Conservation (phyloP, 768 basidiomycete species). For the Paxillus ammoniavirescens region DNA sequence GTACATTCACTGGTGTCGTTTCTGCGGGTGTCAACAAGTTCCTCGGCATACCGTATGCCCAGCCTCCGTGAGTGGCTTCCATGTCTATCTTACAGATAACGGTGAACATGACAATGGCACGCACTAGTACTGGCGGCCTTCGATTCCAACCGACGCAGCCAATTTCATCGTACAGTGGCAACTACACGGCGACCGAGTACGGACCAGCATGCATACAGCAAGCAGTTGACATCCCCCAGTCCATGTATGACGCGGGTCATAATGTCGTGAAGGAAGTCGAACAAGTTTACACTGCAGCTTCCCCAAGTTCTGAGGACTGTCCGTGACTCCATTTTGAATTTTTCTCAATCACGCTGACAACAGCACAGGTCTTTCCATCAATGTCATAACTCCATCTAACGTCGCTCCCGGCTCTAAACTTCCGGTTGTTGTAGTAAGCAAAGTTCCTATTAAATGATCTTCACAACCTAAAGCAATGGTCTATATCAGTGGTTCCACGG, state of each 20-base stretch:
- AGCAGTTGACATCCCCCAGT: slow-evolving; percentile 32
- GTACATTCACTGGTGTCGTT: slow-evolving; percentile 42
- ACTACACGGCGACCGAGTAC: slow-evolving; percentile 35
- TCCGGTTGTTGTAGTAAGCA: slow-evolving; percentile 12
- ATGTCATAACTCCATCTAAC: slow-evolving; percentile 12
- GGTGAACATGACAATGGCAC: background rate
- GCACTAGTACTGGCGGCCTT: slow-evolving; percentile 34
- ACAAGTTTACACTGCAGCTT: slow-evolving; percentile 30
- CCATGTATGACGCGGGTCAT: slow-evolving; percentile 35
- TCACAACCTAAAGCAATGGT: background rate
- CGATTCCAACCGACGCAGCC: slow-evolving; percentile 45
- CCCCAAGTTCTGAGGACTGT: slow-evolving; percentile 45
- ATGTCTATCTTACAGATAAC: background rate
- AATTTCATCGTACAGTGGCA: slow-evolving; percentile 34
- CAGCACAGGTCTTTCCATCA: slow-evolving; percentile 18
- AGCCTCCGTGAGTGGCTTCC: slow-evolving; percentile 46
- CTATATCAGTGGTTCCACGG: slow-evolving; percentile 49
- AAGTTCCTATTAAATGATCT: background rate
- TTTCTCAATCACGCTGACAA: background rate
- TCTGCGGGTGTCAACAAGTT: slow-evolving; percentile 38
- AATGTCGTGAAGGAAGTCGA: slow-evolving; percentile 35
- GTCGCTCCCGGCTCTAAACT: slow-evolving; percentile 2
- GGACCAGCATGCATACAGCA: slow-evolving; percentile 52
- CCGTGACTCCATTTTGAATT: slow-evolving; percentile 6
- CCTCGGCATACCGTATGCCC: slow-evolving; percentile 54